phyloP scores from a whole-genome alignment of 352 stramenopile genomes.

The Phytophthora cactorum region DNA sequence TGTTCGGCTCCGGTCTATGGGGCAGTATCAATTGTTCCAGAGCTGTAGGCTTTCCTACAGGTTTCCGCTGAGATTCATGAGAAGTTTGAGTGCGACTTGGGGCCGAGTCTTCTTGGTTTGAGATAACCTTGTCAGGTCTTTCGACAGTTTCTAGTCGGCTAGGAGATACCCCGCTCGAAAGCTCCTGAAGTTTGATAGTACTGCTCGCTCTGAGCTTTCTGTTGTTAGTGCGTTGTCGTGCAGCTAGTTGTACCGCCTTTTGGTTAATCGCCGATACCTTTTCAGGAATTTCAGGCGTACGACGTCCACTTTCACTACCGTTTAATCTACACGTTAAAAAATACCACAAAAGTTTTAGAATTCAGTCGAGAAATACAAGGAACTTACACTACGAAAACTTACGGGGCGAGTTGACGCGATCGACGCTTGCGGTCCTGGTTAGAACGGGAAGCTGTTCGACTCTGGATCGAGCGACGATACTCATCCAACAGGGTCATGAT shows the following conservation, averaged over 20 bases:
- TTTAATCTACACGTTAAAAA: constrained; percentile 12
- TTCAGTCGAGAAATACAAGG: background rate
- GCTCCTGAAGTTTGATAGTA: constrained; percentile 33
- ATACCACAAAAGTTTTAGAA: background rate
- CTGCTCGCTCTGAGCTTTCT: constrained; percentile 21
- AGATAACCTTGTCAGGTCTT: constrained; percentile 11
- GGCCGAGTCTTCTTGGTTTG: constrained; percentile 43
- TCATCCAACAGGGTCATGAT: constrained; percentile 75
- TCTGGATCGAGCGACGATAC: constrained; percentile 61
- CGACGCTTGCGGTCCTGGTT: constrained; percentile 33
- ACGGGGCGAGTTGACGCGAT: constrained; percentile 53
- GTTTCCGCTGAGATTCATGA: constrained; percentile 7
- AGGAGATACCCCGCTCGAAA: constrained; percentile 7
- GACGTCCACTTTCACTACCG: constrained; percentile 24
- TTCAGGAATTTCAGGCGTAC: constrained; percentile 22
- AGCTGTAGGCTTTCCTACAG: constrained; percentile 25
- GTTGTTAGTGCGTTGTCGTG: constrained; percentile 1
- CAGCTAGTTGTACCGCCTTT: background rate
- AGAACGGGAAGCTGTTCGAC: constrained; percentile 13
- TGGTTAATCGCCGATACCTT: background rate
- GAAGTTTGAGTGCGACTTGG: background rate
- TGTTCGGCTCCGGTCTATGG: constrained; percentile 14
- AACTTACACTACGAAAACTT: constrained; percentile 10
- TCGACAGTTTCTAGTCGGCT: background rate
- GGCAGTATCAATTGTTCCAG: constrained; percentile 32